A percentile compares a stretch with the other conserved stretches of the same genome.
Conservation (phyloP, 1,284 basidiomycete genomes). For the Ceratobasidium papillatum region DNA sequence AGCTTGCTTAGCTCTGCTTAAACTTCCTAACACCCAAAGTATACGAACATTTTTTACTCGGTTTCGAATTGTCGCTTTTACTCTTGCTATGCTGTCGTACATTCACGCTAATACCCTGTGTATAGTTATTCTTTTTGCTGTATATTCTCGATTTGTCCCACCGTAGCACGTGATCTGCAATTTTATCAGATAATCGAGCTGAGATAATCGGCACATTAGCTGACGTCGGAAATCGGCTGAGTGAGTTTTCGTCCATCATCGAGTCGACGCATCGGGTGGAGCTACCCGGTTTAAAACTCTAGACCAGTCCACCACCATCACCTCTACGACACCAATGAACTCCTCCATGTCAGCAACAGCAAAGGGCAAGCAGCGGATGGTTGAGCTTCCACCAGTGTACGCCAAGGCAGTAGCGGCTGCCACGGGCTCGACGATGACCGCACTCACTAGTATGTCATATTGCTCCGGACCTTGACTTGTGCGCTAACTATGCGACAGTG, state of each 20-base stretch:
- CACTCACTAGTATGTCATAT: constrained; percentile 75
- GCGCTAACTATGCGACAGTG: constrained; percentile 62
- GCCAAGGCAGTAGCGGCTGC: constrained; percentile 85
- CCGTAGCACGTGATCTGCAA: constrained; percentile 14
- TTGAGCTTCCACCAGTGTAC: constrained; percentile 57
- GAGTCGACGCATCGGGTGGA: constrained; percentile 23
- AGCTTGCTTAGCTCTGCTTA: constrained; percentile 8
- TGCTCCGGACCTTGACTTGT: neutral
- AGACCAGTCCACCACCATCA: neutral
- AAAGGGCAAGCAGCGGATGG: constrained; percentile 38
- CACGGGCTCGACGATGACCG: constrained; percentile 81
- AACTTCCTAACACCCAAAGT: neutral
- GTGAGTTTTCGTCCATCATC: constrained; percentile 36
- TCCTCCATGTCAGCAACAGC: constrained; percentile 2
- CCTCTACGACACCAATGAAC: neutral
- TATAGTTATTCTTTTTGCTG: constrained; percentile 2
- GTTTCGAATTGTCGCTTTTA: neutral
- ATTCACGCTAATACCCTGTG: constrained; percentile 13
- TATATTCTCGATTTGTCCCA: constrained; percentile 15
- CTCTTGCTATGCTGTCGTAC: neutral
- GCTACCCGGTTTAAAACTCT: constrained; percentile 13
- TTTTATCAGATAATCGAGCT: constrained; percentile 33
- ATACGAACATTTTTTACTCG: neutral
- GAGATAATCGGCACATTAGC: neutral
- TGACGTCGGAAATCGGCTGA: constrained; percentile 38